Base-by-base conservation (phyloP, 164 flowering plant genomes). In the Platanus orientalis region DNA sequence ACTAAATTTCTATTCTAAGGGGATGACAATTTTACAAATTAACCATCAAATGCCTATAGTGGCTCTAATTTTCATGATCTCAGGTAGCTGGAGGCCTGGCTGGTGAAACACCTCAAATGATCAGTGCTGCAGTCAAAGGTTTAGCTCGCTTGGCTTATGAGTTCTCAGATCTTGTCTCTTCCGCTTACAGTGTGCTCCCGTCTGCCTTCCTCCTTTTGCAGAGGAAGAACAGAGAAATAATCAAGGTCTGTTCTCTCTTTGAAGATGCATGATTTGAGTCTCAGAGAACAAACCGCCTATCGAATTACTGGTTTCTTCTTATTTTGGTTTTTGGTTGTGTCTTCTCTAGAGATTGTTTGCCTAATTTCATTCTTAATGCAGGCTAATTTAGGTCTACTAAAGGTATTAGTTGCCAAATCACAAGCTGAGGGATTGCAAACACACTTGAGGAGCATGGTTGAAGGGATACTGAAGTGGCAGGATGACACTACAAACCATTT, bases 121-220 rank as follows among this genome's bases (percentile, higher is more conserved):
- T 92, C 66, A 92, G 99, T 81, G 97, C 97, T 57, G 87, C 97
- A 51, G 84, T 87, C 50, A 95, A 87, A 74, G 99, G 94, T 57
- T 65, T 92, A 66, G 97, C 99, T 73, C 99, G 99, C 24, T 81
- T 95, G 83, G 88, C 96, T 59, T 95, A 95, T 72, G 99, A 95
- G 77, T 95, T 95, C 64, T 78, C 94, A 25, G 97, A 95, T 69
- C 97, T 95, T 57, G 70, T 95, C 47, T 75, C 87, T 58, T 61
- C 73, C 52, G 90, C 88, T 57, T 87, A 75, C 71, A 78, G 72
- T 64, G 73, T 92, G 68, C 97, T 92, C 54, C 97, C 99, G 29
- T 80, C 88, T 44, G 72, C 94, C 26, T 90, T 77, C 75, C 84
- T 87, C 27, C 92, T 92, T 47, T 78, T 89, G 24, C 85, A 80